phyloP scores from a whole-genome alignment of 495 filamentous ascomycete genomes.

The Penicillium dipodomyicola region DNA sequence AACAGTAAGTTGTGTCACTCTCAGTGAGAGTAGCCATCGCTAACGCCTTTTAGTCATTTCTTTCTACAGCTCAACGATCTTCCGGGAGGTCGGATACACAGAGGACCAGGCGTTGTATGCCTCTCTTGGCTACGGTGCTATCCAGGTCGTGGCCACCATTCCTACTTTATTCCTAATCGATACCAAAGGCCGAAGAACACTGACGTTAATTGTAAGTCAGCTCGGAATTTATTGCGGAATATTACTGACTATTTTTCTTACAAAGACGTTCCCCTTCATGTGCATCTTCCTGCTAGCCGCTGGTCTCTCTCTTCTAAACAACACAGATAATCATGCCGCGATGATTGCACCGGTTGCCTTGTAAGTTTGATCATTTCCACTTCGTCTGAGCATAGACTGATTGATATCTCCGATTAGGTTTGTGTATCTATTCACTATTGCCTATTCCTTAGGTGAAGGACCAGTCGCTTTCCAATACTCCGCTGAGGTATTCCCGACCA shows the following conservation, averaged over 20 bases:
- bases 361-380: conserved; percentile 17
- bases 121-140: conserved; percentile 56
- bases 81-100: conserved; percentile 56
- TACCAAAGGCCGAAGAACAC: conserved; percentile 70
- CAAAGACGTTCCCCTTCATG: conserved; percentile 79
- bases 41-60: conserved; percentile 56
- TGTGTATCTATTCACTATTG: conserved; percentile 42
- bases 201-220: conserved; percentile 41
- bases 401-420: conserved; percentile 24
- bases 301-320: conserved; percentile 56
- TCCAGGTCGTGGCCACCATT: conserved; percentile 71
- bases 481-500: conserved; percentile 50
- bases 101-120: conserved; percentile 64
- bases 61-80: conserved; percentile 78
- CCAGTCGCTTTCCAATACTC: conserved; percentile 53
- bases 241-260: conserved; percentile 44
- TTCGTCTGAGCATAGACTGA: background rate
- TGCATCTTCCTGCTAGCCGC: conserved; percentile 65
- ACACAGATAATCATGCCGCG: conserved; percentile 12
- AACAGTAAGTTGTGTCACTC: conserved; percentile 41
- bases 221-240: background rate
- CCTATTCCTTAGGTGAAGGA: conserved; percentile 49
- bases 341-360: conserved; percentile 31
- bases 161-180: conserved; percentile 69
- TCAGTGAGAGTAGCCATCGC: background rate